Percentiles rank a stretch among this genome's conserved stretches.
phyloP scores from a whole-genome alignment of 1,139 yeast genomes.

The Schwanniomyces etchellsii region DNA sequence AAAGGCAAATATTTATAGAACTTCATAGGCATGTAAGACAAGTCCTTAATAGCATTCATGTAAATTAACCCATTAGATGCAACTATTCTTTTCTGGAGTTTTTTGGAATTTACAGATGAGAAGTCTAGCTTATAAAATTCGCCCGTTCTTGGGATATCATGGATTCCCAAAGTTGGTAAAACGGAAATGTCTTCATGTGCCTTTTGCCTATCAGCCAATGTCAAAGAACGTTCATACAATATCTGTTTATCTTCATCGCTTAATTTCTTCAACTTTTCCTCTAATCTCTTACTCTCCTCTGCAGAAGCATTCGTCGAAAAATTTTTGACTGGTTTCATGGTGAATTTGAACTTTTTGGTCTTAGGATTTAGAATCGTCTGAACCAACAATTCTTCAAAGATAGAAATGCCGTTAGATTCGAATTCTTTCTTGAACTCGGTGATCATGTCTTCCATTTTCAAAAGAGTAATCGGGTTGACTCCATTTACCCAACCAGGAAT shows the following conservation, averaged over 20 bases:
- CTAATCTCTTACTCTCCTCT: slow-evolving; percentile 55
- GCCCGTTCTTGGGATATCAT: slow-evolving; percentile 65
- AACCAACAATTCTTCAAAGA: slow-evolving; percentile 56
- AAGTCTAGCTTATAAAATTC: slow-evolving; percentile 31
- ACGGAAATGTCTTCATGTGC: slow-evolving; percentile 69
- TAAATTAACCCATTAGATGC: slow-evolving; percentile 77
- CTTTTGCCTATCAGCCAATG: slow-evolving; percentile 58
- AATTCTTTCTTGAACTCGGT: slow-evolving; percentile 58
- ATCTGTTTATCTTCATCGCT: slow-evolving; percentile 52
- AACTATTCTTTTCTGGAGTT: slow-evolving; percentile 44
- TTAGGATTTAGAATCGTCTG: slow-evolving; percentile 42
- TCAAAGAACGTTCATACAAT: slow-evolving; percentile 55
- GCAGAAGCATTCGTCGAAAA: slow-evolving; percentile 43
- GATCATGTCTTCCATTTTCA: slow-evolving; percentile 62
- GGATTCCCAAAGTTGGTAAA: slow-evolving; percentile 68
- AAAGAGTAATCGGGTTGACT: slow-evolving; percentile 59
- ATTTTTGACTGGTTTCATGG: slow-evolving; percentile 64
- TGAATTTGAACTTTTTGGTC: slow-evolving; percentile 58
- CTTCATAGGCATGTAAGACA: slow-evolving; percentile 53
- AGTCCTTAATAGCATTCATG: slow-evolving; percentile 51
- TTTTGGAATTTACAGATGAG: slow-evolving; percentile 23
- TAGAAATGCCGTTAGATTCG: slow-evolving; percentile 42
- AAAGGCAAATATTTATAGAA: slow-evolving; percentile 69
- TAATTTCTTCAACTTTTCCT: slow-evolving; percentile 36
- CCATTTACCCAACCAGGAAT: slow-evolving; percentile 83